Base-by-base conservation (phyloP, 257 asterid genomes). In the Jasminum sambac region DNA sequence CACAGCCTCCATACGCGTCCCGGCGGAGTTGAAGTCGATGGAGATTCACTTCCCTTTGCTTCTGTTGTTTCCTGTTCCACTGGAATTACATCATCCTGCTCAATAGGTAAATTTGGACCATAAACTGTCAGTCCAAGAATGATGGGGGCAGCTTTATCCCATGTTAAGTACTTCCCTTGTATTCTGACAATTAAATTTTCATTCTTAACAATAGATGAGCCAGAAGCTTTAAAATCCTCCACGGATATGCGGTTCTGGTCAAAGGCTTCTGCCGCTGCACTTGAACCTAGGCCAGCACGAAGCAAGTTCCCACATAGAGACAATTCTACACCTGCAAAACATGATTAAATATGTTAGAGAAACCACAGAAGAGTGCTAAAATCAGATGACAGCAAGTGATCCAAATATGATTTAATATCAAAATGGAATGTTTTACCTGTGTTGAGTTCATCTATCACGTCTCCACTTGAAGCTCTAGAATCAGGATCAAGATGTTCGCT, bases 1-100 rank as follows among this genome's bases (percentile, higher is more conserved):
- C 99, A 95, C 50, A 91, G 94, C 77, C 99, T 91, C 98, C 99
- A 95, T 75, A 90, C 79, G 4, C 98, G 84, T 16, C 34, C 61
- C 19, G 96, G 78, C 40, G 92, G 86, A 67, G 87, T 84, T 12
- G 90, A 50, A 48, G 78, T 60, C 73, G 68, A 42, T 58, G 67
- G 86, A 36, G 84, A 34, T 59, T 63, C 86, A 40, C 70, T 62
- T 14, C 70, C 90, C 79, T 75, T 86, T 25, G 70, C 60, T 72
- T 82, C 85, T 40, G 46, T 67, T 40, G 75, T 72, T 72, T 80
- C 96, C 66, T 68, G 77, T 66, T 88, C 90, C 67, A 91, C 88
- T 14, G 89, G 81, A 66, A 89, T 82, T 61, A 64, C 76, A 44
- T 85, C 86, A 30, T 78, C 50, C 11, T 75, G 74, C 60, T 84